Base-by-base conservation (phyloP, 345 rosid species). In the Boechera stricta region DNA sequence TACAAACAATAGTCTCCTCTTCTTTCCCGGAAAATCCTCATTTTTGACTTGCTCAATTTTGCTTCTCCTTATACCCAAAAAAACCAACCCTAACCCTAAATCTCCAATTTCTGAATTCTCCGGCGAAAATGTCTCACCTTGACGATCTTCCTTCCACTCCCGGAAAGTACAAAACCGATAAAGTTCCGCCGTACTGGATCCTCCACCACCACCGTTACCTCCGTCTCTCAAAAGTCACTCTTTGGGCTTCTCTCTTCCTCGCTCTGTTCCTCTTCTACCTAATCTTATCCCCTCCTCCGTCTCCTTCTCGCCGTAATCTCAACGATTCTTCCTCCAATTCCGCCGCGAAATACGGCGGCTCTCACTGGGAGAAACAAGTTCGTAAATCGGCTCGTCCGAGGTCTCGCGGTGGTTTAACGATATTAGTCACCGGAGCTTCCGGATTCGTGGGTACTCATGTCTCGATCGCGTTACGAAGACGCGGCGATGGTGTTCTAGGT, bases 341-440 rank as follows among this genome's bases (percentile, higher is more conserved):
- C 36, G 49, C 77, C 16, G 39, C 73, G 2, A 65, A 70, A 48
- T 75, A 75, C 72, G 82, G 84, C 67, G 89, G 85, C 16, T 67
- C 82, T 64, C 76, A 67, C 5, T 87, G 91, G 91, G 85, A 83
- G 33, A 84, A 85, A 72, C 83, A 77, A 64, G 79, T 89, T 26
- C 77, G 74, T 2, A 84, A 85, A 75, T 91, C 94, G 3, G 83
- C 88, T 0, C 82, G 73, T 11, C 82, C 89, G 1, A 75, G 81
- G 38, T 66, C 86, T 5, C 70, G 9, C 47, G 44, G 67, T 35
- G 87, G 90, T 53, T 67, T 80, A 48, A 84, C 86, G 2, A 89
- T 91, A 15, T 76, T 91, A 2, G 95, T 91, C 77, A 91, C 93
- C 32, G 91, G 93, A 31, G 95, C 97, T 4, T 87, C 92, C n/a